Evolutionary conservation across 257 asterid species (phyloP).

Genomic region (Solanum sitiens): DNA sequence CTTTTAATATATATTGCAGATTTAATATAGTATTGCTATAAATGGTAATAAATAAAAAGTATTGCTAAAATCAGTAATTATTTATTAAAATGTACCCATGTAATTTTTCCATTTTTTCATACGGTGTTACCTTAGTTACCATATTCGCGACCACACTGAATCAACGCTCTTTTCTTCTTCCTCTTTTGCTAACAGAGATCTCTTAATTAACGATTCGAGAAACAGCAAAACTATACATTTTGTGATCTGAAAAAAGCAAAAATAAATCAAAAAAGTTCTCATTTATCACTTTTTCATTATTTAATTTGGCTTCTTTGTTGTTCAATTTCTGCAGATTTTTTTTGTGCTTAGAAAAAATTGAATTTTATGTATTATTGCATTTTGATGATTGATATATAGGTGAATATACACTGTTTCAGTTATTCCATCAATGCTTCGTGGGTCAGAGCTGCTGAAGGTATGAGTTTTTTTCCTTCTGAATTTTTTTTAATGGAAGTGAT

Average conservation of each 20-base stretch:
- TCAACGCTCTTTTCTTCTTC: background rate
- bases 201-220: background rate
- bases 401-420: background rate
- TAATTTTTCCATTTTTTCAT: too few species aligned
- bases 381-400: background rate
- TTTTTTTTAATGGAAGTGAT: background rate
- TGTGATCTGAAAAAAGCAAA: background rate
- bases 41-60: too few species aligned
- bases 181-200: background rate
- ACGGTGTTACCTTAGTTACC: background rate
- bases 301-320: background rate
- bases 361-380: background rate
- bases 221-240: background rate
- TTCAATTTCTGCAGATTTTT: background rate
- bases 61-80: too few species aligned
- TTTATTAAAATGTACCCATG: too few species aligned
- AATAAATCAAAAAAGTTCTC: too few species aligned
- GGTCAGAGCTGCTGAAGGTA: slow-evolving; percentile 99
- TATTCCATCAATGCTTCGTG: slow-evolving; percentile 34
- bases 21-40: too few species aligned
- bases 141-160: background rate
- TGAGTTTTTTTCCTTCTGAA: background rate
- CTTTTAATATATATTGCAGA: too few species aligned
- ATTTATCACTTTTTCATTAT: background rate
- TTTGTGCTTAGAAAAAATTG: background rate